Evolutionary conservation across 1,284 basidiomycete species (phyloP), one percentile per base, ranked within the genome.

Genomic region (Rhodofomes roseus): DNA sequence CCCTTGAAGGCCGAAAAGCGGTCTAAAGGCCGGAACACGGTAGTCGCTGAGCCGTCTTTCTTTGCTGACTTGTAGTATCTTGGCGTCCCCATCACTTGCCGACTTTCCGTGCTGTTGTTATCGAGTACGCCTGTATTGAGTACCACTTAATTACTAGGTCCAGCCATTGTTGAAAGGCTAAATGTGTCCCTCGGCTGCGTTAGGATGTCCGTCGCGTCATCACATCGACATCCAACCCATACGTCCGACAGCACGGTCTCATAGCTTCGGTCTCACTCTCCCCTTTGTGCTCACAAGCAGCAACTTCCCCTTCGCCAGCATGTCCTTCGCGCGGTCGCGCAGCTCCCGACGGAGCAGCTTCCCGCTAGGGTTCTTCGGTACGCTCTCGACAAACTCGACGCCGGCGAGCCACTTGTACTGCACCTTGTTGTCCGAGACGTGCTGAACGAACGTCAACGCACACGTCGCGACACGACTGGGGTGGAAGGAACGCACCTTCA

Each of bases 11-110:
- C 73, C 16, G 71, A 71, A 40, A 81, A 79, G 68, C 82, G 77
- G 69, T 82, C 82, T 71, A 87, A 85, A 71, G 85, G 81, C 34
- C 80, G 77, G 61, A 83, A 84, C 65, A 74, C 79, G 63, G 77
- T 84, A 41, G 79, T 79, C 44, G 77, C 80, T 3, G 82, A 82
- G 25, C 75, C 79, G 12, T 78, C 83, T n/a, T 92, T 92, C 73
- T 93, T 92, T 68, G 81, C 84, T 53, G 87, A 80, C 55, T 72
- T 92, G 40, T 55, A 51, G 27, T 18, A 27, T 12, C 4, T 14
- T 6, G 16, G 12, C 16, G 4, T 8, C 4, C 16, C 9, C 16
- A 4, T 16, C 37, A 39, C 11, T 34, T 34, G 31, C 31, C 31
- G 31, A 34, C n/a, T 34, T 11, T 34, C 31, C 31, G 5, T 34